Percentiles rank a stretch among this genome's conserved stretches.
phyloP scores from a whole-genome alignment of 2,329 filamentous ascomycete genomes.

The Intubia oerlemansii region DNA sequence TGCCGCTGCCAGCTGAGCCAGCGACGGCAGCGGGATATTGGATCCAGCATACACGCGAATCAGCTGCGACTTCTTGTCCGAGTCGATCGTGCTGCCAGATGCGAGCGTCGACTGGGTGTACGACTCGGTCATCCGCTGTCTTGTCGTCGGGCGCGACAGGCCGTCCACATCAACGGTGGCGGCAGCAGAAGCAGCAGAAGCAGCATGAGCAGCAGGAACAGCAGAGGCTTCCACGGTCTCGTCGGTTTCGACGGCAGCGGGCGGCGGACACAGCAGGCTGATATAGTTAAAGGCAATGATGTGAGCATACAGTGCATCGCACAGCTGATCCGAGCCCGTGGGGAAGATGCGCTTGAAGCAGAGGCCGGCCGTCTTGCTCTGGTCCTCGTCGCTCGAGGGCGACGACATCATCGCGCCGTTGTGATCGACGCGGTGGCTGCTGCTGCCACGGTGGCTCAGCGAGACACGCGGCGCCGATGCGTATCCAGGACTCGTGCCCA shows the following conservation, averaged over 20 bases:
- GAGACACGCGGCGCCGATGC: background rate
- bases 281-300: constrained; percentile 38
- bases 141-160: too few species aligned
- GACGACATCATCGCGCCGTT: background rate
- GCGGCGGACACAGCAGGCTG: constrained; percentile 13
- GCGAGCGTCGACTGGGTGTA: too few species aligned
- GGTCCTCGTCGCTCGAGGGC: background rate
- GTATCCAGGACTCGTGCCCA: too few species aligned
- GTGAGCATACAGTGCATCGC: constrained; percentile 37
- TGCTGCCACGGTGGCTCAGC: background rate
- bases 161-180: too few species aligned
- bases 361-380: constrained; percentile 1
- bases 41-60: constrained; percentile 6
- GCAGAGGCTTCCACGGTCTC: too few species aligned
- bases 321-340: constrained; percentile 28
- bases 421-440: background rate
- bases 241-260: constrained; percentile 4
- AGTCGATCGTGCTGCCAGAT: background rate
- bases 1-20: background rate
- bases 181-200: too few species aligned
- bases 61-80: constrained; percentile 4
- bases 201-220: too few species aligned
- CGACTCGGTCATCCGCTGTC: too few species aligned
- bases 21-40: constrained; percentile 2
- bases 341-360: constrained; percentile 30